Evolutionary conservation across 2,329 filamentous ascomycete species (phyloP).

Genomic region (Ampelomyces quisqualis): DNA sequence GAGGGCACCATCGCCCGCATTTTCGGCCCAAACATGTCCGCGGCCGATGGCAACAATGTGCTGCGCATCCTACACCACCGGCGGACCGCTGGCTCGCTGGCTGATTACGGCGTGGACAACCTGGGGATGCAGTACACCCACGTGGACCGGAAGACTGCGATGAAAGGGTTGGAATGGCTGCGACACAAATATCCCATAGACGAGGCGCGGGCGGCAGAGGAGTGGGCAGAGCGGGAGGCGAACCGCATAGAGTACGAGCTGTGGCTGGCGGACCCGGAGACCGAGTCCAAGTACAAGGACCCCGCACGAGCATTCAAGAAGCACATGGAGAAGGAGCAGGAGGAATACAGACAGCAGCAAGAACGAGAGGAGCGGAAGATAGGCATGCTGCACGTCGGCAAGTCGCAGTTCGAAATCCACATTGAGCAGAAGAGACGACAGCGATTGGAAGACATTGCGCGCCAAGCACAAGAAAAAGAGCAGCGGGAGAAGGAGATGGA

Average conservation of each 20-base stretch:
- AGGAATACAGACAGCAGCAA: slow-evolving; percentile 23
- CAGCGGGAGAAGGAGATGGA: slow-evolving; percentile 31
- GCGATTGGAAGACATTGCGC: slow-evolving; percentile 31
- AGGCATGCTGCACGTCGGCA: slow-evolving; percentile 38
- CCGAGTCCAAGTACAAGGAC: slow-evolving; percentile 43
- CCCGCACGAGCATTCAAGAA: slow-evolving; percentile 38
- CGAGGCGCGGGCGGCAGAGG: slow-evolving; percentile 43
- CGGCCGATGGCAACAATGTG: slow-evolving; percentile 38
- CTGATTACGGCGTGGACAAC: slow-evolving; percentile 44
- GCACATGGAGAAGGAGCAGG: slow-evolving; percentile 36
- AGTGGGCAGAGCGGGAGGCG: slow-evolving; percentile 44
- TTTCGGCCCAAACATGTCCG: slow-evolving; percentile 34
- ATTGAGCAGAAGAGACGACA: slow-evolving; percentile 36
- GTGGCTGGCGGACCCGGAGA: slow-evolving; percentile 42
- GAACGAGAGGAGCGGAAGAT: slow-evolving; percentile 31
- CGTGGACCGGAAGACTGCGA: slow-evolving; percentile 28
- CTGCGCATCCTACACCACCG: slow-evolving; percentile 45
- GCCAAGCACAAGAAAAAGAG: slow-evolving; percentile 39
- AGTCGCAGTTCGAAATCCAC: slow-evolving; percentile 38
- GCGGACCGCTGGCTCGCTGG: slow-evolving; percentile 42
- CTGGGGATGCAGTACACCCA: slow-evolving; percentile 31
- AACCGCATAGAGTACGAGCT: slow-evolving; percentile 43
- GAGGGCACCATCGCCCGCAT: slow-evolving; percentile 28
- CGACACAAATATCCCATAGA: slow-evolving; percentile 42
- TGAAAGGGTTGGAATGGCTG: slow-evolving; percentile 41